phyloP scores from a whole-genome alignment of 129 eudicot species.

The Flaveria brownii region DNA sequence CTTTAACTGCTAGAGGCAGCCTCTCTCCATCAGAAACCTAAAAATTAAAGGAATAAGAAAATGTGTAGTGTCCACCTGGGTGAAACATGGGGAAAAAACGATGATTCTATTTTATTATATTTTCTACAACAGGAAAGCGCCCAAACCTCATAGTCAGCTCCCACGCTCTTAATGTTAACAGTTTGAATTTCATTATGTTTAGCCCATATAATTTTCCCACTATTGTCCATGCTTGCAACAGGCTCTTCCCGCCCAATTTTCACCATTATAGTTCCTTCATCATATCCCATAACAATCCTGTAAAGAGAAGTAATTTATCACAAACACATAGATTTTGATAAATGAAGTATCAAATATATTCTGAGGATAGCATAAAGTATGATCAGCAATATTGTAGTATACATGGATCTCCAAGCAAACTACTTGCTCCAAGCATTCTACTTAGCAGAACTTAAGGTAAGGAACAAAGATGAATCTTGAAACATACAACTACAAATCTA shows the following conservation, averaged over 20 bases:
- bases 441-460: constrained; percentile 12
- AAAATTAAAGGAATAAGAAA: constrained; percentile 17
- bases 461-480: constrained; percentile 3
- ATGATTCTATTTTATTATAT: neutral
- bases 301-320: constrained; percentile 5
- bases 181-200: constrained; percentile 96
- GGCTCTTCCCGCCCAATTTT: constrained; percentile 95
- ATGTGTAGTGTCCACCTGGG: constrained; percentile 10
- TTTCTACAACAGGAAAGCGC: constrained; percentile 17
- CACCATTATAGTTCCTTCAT: constrained; percentile 96
- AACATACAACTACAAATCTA: constrained; percentile 17
- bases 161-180: constrained; percentile 82
- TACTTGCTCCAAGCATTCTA: constrained; percentile 11
- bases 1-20: constrained; percentile 88
- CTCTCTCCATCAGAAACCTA: constrained; percentile 99
- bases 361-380: constrained; percentile 2
- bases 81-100: constrained; percentile 9
- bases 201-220: constrained; percentile 96
- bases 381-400: constrained; percentile 13
- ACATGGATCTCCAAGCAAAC: constrained; percentile 9
- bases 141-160: constrained; percentile 85
- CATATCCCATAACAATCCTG: constrained; percentile 95
- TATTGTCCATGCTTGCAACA: constrained; percentile 92
- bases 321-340: constrained; percentile 12
- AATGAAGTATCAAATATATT: constrained; percentile 3